phyloP scores from a whole-genome alignment of 495 filamentous ascomycete species.

The Podospora didyma region DNA sequence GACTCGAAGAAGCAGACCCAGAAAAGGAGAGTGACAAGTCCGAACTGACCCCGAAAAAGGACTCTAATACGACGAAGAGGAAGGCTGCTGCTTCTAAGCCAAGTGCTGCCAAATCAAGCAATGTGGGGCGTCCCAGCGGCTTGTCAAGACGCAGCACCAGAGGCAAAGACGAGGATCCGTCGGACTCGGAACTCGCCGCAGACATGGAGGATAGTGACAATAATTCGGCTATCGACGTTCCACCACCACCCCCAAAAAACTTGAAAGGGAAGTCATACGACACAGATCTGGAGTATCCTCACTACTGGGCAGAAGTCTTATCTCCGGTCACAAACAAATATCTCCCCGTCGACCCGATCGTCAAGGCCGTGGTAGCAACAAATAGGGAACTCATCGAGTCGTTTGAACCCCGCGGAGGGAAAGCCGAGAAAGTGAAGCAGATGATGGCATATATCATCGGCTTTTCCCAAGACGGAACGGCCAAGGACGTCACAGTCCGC shows the following conservation, averaged over 20 bases:
- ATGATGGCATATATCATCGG: conserved; percentile 89
- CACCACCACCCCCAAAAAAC: conserved; percentile 22
- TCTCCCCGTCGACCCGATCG: conserved; percentile 71
- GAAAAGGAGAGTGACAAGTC: conserved; percentile 28
- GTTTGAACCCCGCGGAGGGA: conserved; percentile 78
- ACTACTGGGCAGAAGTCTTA: conserved; percentile 89
- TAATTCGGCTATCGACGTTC: conserved; percentile 35
- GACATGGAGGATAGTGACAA: conserved; percentile 33
- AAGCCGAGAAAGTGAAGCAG: conserved; percentile 81
- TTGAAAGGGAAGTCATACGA: conserved; percentile 49
- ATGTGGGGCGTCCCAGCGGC: conserved; percentile 22
- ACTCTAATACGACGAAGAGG: not conserved
- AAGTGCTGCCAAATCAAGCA: conserved; percentile 8
- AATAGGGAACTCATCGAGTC: conserved; percentile 66
- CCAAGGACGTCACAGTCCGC: conserved; percentile 90
- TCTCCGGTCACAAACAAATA: conserved; percentile 75
- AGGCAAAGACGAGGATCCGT: conserved; percentile 9
- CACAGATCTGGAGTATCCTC: conserved; percentile 71
- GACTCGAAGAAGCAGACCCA: conserved; percentile 65
- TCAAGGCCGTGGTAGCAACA: conserved; percentile 62
- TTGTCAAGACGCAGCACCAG: conserved; percentile 51
- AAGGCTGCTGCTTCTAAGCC: conserved; percentile 10
- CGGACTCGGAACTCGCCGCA: conserved; percentile 36
- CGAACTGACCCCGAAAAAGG: conserved; percentile 17
- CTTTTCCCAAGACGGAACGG: conserved; percentile 78